Evolutionary conservation across 805 yeast genomes (phyloP), one percentile per base, ranked within the genome.

Genomic region (Metschnikowia bowlesiae): DNA sequence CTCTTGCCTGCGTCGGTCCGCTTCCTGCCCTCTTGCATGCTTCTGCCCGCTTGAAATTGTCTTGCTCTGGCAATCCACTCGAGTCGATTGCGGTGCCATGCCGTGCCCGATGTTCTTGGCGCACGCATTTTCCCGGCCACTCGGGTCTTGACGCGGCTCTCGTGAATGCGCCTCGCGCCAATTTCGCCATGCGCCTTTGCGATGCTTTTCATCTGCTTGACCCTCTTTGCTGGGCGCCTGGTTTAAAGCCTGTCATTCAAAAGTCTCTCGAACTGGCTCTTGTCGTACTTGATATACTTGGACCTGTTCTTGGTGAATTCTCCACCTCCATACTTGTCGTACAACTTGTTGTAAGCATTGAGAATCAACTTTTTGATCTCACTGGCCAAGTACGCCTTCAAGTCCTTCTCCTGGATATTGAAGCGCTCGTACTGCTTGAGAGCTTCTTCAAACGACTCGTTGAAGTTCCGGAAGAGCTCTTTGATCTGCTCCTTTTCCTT

Each of bases 321-420:
- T n/a, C 84, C 82, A 30, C 69, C 70, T 4, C 80, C 79, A 59
- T 87, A 84, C 65, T 87, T 87, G 58, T 87, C 89, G 66, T 88
- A 85, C 63, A 92, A 86, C 60, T 94, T 82, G 61, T 85, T 83
- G 68, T 92, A 92, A 48, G 92, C 80, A 11, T 96, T 96, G 51
- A 83, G 76, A 46, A 94, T 84, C 57, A 89, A 81, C 55, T 72
- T 73, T 34, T 83, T 83, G 61, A 86, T 85, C 60, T 92, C 97
- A 48, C 81, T 80, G 13, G 81, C 76, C 57, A 94, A 69, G 49
- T 76, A 79, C 51, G 78, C 75, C 53, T 83, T 82, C 65, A 92
- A 74, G 38, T 76, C 77, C 4, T 81, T 75, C 62, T 89, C 95
- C 8, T 83, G 79, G 42, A 89, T 76, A 50, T 79, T 80, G 63